Evolutionary conservation across 1,284 basidiomycete species (phyloP).

Genomic region (Heliocybe sulcata): DNA sequence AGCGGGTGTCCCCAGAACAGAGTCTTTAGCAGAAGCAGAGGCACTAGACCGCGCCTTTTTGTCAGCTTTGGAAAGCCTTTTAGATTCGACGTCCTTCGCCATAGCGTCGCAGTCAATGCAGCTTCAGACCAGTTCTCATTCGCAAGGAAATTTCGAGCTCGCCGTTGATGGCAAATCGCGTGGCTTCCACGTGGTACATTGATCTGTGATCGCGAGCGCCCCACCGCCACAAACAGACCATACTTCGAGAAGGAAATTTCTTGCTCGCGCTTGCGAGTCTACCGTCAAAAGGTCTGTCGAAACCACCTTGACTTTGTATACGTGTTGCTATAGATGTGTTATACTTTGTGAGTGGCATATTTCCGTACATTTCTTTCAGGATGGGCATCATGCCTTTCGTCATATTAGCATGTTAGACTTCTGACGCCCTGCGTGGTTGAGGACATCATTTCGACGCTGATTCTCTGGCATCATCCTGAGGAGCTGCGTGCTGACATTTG

Average conservation of each 20-base stretch:
- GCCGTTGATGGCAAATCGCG: not conserved
- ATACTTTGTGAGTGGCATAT: too few species aligned
- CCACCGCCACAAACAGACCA: too few species aligned
- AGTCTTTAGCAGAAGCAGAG: not conserved
- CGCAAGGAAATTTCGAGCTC: not conserved
- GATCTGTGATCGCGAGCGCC: too few species aligned
- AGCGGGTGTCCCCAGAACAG: not conserved
- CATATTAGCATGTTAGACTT: conserved; percentile 3
- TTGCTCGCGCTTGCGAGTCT: too few species aligned
- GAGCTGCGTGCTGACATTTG: not conserved
- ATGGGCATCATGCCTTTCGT: conserved; percentile 1
- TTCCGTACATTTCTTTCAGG: not conserved
- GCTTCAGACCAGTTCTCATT: not conserved
- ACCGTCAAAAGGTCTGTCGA: too few species aligned
- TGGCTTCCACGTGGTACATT: not conserved
- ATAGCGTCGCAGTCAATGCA: not conserved
- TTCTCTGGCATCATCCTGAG: not conserved
- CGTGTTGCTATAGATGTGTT: too few species aligned
- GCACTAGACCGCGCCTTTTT: not conserved
- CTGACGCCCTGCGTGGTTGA: not conserved
- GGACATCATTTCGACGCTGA: not conserved
- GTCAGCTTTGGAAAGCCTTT: not conserved
- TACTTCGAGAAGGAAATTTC: too few species aligned
- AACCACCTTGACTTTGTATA: too few species aligned
- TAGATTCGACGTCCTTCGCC: not conserved